These are phyloP conservation scores for Alternaria brassicae DNA, from an alignment of 2,329 filamentous ascomycete species.

Conservation along the genomic window DNA sequence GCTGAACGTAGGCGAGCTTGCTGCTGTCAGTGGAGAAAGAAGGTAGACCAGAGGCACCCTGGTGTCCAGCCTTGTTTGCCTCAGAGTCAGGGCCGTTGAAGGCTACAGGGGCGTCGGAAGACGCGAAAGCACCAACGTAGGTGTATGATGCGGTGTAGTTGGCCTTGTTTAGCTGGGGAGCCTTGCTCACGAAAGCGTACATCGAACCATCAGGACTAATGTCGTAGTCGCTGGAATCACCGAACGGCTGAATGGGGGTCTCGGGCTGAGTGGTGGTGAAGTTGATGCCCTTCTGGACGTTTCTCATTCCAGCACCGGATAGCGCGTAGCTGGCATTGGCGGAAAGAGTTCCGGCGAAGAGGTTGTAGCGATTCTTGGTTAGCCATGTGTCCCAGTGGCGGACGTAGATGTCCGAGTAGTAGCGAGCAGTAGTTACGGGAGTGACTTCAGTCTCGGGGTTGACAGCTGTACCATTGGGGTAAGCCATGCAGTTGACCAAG, in stretches of 20 bases:
- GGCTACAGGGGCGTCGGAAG: slow-evolving; percentile 56
- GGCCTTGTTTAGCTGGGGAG: slow-evolving; percentile 73
- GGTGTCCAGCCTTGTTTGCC: slow-evolving; percentile 51
- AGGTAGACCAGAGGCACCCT: slow-evolving; percentile 72
- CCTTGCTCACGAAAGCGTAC: slow-evolving; percentile 72
- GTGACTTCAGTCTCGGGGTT: slow-evolving; percentile 68
- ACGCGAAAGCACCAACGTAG: slow-evolving; percentile 73
- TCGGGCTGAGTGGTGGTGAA: slow-evolving; percentile 62
- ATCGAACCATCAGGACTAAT: slow-evolving; percentile 70
- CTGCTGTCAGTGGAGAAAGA: slow-evolving; percentile 77
- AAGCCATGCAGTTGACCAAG: slow-evolving; percentile 66
- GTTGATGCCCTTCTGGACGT: slow-evolving; percentile 69
- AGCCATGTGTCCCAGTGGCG: slow-evolving; percentile 83
- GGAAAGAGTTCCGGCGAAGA: slow-evolving; percentile 73
- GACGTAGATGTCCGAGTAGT: slow-evolving; percentile 77
- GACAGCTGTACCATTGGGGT: slow-evolving; percentile 72
- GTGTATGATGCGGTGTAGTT: slow-evolving; percentile 83
- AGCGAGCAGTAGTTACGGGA: slow-evolving; percentile 67
- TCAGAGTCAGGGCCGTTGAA: slow-evolving; percentile 44
- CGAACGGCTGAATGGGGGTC: slow-evolving; percentile 78
- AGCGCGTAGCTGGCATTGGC: slow-evolving; percentile 38
- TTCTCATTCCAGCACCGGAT: slow-evolving; percentile 49
- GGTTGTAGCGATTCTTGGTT: slow-evolving; percentile 70
- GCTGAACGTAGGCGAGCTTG: slow-evolving; percentile 78
- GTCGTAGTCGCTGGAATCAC: slow-evolving; percentile 79